These are phyloP conservation scores for Opeltia flavorubescens DNA, from an alignment of 495 filamentous ascomycete species.

Conservation along the genomic window DNA sequence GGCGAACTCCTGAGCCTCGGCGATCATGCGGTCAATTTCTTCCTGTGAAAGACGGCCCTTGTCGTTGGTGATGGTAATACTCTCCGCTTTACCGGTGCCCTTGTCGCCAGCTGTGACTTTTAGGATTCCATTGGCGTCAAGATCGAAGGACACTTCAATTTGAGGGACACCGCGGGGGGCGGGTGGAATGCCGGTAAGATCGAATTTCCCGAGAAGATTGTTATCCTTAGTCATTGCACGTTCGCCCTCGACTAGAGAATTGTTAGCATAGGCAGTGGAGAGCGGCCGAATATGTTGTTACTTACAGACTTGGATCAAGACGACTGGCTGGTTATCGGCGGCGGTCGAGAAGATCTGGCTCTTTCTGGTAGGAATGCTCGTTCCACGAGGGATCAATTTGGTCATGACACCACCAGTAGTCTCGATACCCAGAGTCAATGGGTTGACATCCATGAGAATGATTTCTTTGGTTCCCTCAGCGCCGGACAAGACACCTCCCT, in stretches of 20 bases:
- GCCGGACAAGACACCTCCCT: conserved; percentile 87
- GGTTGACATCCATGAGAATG: conserved; percentile 97
- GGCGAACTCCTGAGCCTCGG: conserved; percentile 93
- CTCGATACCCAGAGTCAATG: conserved; percentile 94
- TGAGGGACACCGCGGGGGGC: conserved; percentile 93
- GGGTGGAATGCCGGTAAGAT: conserved; percentile 87
- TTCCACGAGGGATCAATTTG: conserved; percentile 90
- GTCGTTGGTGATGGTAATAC: conserved; percentile 96
- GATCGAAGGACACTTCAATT: conserved; percentile 94
- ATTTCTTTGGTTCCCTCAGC: conserved; percentile 63
- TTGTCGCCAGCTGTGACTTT: conserved; percentile 94
- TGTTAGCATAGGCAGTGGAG: conserved; percentile 7
- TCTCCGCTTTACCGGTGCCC: conserved; percentile 91
- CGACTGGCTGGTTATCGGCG: conserved; percentile 94
- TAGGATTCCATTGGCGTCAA: conserved; percentile 95
- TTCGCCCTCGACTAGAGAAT: conserved; percentile 60
- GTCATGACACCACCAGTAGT: conserved; percentile 98
- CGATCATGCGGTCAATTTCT: conserved; percentile 96
- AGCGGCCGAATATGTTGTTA: conserved; percentile 1
- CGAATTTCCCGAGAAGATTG: conserved; percentile 95
- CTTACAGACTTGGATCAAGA: conserved; percentile 83
- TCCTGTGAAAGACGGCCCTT: conserved; percentile 92
- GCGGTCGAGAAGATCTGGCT: conserved; percentile 96
- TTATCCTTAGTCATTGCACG: conserved; percentile 93
- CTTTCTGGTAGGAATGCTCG: conserved; percentile 91